Conservation (phyloP, 2,329 filamentous ascomycete genomes). For the Tricladium varicosporioides region DNA sequence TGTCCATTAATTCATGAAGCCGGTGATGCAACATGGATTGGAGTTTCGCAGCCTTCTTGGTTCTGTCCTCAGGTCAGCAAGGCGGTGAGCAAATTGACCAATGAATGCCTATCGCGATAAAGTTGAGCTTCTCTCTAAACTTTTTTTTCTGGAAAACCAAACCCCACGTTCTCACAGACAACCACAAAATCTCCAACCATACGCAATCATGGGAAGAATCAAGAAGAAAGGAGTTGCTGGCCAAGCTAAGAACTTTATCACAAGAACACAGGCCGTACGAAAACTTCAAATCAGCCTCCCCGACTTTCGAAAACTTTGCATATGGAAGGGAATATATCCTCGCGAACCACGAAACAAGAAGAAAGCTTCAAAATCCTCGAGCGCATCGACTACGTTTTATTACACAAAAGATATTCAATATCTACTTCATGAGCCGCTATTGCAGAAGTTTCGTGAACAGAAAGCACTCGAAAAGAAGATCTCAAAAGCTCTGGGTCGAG, state of each 20-base stretch:
- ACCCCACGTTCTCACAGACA: slow-evolving; percentile 15
- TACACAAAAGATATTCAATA: slow-evolving; percentile 97
- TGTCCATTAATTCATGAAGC: not conserved
- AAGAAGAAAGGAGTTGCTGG: slow-evolving; percentile 90
- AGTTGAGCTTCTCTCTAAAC: slow-evolving; percentile 9
- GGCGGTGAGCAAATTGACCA: slow-evolving; percentile 15
- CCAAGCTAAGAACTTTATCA: slow-evolving; percentile 97
- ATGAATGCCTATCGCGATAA: slow-evolving; percentile 3
- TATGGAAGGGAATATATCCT: slow-evolving; percentile 99
- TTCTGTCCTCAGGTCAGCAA: slow-evolving; percentile 1
- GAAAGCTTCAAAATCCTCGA: slow-evolving; percentile 90
- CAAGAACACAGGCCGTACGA: slow-evolving; percentile 91
- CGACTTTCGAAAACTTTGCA: slow-evolving; percentile 97
- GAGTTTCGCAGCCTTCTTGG: not conserved
- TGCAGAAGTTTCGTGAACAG: slow-evolving; percentile 94
- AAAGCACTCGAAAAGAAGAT: slow-evolving; percentile 98
- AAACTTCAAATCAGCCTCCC: slow-evolving; percentile 97
- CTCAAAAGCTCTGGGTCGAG: slow-evolving; percentile 82
- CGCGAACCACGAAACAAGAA: slow-evolving; percentile 96
- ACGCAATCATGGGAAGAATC: slow-evolving; percentile 63
- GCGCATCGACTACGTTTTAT: slow-evolving; percentile 88
- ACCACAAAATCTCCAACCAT: slow-evolving; percentile 23
- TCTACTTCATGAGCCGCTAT: slow-evolving; percentile 90
- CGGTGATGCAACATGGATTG: too few species aligned
- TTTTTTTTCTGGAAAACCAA: slow-evolving; percentile 37